Evolutionary conservation across 2,329 filamentous ascomycete species (phyloP).

Genomic region (Atkinsonella texensis): DNA sequence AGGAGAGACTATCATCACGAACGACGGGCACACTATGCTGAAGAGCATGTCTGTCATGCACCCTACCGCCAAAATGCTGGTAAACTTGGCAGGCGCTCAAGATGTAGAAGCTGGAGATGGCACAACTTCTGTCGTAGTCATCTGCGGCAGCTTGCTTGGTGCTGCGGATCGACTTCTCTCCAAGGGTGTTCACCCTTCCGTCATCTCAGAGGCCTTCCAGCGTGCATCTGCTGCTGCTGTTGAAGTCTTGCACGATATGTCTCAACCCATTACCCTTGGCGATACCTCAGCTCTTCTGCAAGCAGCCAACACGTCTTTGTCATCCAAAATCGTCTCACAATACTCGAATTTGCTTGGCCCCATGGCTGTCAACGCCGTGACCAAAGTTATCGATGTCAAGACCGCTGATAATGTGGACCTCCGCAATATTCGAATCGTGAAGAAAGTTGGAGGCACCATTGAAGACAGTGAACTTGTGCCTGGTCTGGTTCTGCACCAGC

Average conservation of each 20-base stretch:
- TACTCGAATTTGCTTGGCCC: conserved; percentile 91
- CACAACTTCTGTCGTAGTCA: conserved; percentile 95
- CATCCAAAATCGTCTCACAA: conserved; percentile 97
- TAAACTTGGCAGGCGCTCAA: conserved; percentile 91
- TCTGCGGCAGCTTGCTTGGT: conserved; percentile 86
- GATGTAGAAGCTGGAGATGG: conserved; percentile 98
- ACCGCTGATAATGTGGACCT: conserved; percentile 94
- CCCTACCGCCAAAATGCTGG: conserved; percentile 98
- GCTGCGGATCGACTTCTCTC: conserved; percentile 81
- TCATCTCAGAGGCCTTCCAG: conserved; percentile 97
- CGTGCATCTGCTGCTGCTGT: conserved; percentile 84
- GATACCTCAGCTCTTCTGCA: conserved; percentile 87
- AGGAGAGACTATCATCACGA: conserved; percentile 97
- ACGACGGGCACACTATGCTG: conserved; percentile 98
- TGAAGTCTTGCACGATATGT: conserved; percentile 86
- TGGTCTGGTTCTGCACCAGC: conserved; percentile 82
- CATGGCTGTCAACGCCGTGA: conserved; percentile 94
- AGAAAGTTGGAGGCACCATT: conserved; percentile 96
- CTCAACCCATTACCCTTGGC: conserved; percentile 76
- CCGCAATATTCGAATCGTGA: conserved; percentile 91
- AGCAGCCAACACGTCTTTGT: conserved; percentile 91
- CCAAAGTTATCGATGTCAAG: conserved; percentile 91
- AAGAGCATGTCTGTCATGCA: conserved; percentile 99
- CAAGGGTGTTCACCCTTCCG: conserved; percentile 94
- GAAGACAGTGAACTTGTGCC: conserved; percentile 97